A percentile compares a stretch with the other conserved stretches of the same genome.
phyloP scores from a whole-genome alignment of 108 stramenopile species.

The Craspedostauros australis region DNA sequence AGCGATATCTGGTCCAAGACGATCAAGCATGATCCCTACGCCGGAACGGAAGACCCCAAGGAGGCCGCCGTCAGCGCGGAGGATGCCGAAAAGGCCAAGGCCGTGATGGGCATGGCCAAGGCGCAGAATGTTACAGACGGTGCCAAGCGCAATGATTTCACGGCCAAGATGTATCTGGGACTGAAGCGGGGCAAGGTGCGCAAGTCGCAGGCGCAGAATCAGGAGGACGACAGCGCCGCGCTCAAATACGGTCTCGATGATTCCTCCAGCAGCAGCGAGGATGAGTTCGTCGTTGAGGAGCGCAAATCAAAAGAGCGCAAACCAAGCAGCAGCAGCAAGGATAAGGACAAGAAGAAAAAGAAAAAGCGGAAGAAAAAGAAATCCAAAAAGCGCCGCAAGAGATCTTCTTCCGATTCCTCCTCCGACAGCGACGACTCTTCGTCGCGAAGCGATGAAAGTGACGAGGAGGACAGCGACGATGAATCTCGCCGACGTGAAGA shows the following conservation, averaged over 20 bases:
- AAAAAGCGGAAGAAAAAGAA: slow-evolving; percentile 19
- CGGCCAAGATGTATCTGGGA: slow-evolving; percentile 69
- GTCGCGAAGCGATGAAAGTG: slow-evolving; percentile 19
- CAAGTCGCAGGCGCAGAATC: slow-evolving; percentile 16
- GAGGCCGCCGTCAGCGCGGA: slow-evolving; percentile 11
- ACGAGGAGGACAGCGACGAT: slow-evolving; percentile 5
- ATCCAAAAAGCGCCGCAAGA: slow-evolving; percentile 18
- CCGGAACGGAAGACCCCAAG: slow-evolving; percentile 10
- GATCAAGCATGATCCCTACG: slow-evolving; percentile 79
- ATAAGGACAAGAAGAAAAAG: slow-evolving; percentile 3
- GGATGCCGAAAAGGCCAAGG: slow-evolving; percentile 50
- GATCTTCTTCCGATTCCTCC: background rate
- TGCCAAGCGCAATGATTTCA: slow-evolving; percentile 65
- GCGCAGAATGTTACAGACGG: slow-evolving; percentile 71
- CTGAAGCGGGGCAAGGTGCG: slow-evolving; percentile 72
- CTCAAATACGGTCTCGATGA: slow-evolving; percentile 62
- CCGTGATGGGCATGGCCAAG: slow-evolving; percentile 67
- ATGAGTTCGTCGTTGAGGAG: slow-evolving; percentile 59
- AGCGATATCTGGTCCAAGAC: slow-evolving; percentile 78
- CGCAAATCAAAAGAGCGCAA: slow-evolving; percentile 27
- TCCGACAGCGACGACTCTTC: slow-evolving; percentile 27
- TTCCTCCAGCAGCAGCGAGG: slow-evolving; percentile 64
- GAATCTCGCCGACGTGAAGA: slow-evolving; percentile 17
- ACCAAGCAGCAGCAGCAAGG: slow-evolving; percentile 27
- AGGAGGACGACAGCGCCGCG: slow-evolving; percentile 11